Conservation (phyloP, 257 asterid species). For the Henckelia pumila region DNA sequence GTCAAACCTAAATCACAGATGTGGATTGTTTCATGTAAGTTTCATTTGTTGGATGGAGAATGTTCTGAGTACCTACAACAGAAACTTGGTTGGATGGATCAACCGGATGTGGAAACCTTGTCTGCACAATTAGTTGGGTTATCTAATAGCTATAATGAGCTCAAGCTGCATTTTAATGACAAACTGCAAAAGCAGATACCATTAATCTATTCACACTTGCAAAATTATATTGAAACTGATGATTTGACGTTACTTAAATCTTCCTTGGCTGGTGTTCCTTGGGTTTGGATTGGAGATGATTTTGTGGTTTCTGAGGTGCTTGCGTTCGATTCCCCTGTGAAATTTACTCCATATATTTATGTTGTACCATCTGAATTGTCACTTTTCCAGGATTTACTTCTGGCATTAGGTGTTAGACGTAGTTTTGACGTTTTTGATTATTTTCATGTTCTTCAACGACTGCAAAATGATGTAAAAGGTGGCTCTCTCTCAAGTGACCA, state of each 20-base stretch:
- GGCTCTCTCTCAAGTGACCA: constrained; percentile 67
- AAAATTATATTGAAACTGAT: constrained; percentile 51
- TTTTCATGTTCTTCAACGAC: constrained; percentile 54
- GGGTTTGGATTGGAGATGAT: constrained; percentile 99
- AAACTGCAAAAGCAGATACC: constrained; percentile 67
- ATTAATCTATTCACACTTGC: constrained; percentile 71
- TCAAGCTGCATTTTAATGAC: constrained; percentile 44
- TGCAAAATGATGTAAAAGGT: constrained; percentile 67
- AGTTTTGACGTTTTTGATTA: constrained; percentile 77
- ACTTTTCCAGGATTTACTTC: constrained; percentile 73
- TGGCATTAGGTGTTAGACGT: constrained; percentile 79
- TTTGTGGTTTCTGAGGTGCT: constrained; percentile 77
- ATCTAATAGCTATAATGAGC: constrained; percentile 51
- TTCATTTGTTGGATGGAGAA: constrained; percentile 77
- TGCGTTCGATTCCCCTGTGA: constrained; percentile 95
- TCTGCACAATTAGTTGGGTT: constrained; percentile 68
- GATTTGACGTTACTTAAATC: constrained; percentile 50
- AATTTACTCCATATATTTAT: constrained; percentile 87
- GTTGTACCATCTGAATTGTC: constrained; percentile 94
- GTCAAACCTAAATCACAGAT: constrained; percentile 82
- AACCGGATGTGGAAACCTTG: constrained; percentile 49
- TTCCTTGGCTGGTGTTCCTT: constrained; percentile 55
- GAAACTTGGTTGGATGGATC: constrained; percentile 84
- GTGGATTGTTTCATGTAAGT: constrained; percentile 81
- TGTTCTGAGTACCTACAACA: constrained; percentile 58